phyloP scores from a whole-genome alignment of 2,329 filamentous ascomycete genomes.

The Boeremia lycopersici region DNA sequence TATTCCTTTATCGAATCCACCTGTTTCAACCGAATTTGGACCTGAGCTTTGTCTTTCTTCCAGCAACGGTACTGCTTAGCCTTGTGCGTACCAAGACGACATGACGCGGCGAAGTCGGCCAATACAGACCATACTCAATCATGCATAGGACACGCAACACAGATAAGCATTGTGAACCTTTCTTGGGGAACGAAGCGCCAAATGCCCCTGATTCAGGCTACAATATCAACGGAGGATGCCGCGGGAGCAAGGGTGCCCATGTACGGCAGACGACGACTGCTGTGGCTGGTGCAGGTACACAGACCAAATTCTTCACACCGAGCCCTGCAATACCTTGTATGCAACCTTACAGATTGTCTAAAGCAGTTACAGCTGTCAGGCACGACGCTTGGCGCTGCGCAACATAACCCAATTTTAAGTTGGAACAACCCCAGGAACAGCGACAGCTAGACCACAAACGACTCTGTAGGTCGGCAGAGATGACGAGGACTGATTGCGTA shows the following conservation, averaged over 20 bases:
- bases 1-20: background rate
- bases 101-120: constrained; percentile 4
- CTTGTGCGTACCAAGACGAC: background rate
- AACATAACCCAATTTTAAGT: background rate
- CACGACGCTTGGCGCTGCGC: background rate
- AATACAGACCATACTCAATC: background rate
- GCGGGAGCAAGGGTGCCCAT: background rate
- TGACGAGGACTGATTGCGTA: constrained; percentile 20
- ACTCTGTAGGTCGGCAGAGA: background rate
- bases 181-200: background rate
- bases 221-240: background rate
- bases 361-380: no score
- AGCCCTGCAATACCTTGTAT: background rate
- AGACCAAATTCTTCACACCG: background rate
- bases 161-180: background rate
- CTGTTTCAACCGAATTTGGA: background rate
- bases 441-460: background rate
- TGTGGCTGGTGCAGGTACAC: constrained; percentile 8
- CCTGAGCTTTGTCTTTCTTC: background rate
- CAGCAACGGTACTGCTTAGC: background rate
- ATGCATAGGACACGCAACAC: background rate
- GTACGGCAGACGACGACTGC: background rate
- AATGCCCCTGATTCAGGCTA: background rate
- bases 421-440: background rate
- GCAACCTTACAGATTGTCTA: background rate